Base-by-base conservation (phyloP, 768 basidiomycete species). In the Amanita polypyramis region DNA sequence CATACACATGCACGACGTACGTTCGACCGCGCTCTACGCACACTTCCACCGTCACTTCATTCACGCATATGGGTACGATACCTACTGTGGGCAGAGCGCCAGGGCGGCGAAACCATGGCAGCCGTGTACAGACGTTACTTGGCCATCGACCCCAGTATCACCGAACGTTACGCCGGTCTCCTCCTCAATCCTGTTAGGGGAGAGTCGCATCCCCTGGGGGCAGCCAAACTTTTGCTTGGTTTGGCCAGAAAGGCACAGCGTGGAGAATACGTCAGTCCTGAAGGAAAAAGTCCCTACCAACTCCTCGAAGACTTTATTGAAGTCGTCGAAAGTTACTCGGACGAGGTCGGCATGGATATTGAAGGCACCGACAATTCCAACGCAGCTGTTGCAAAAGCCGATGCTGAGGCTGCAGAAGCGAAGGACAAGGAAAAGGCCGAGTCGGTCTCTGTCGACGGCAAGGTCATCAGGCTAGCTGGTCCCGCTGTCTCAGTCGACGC, bases 271-370 rank as follows among this genome's bases (percentile, higher is more conserved):
- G 70, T 69, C 11, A 91, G 89, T 50, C 82, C 89, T 0, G 93
- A 97, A 61, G 88, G 87, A 42, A 97, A 97, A 67, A 94, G 92
- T 51, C 85, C 95, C 1, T 97, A 96, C 59, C 93, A 97, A 58
- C 73, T 98, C 3, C 78, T 99, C 17, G 81, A 82, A 45, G 90
- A 96, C 53, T 98, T 87, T 74, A 76, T 98, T 37, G 88, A 95
- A 30, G 79, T 96, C 3, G 87, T 89, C 30, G 95, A 97, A 62
- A 76, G 80, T 51, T 85, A 82, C 57, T 77, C 94, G 0, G 96
- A 98, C 21, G 90, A 95, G 36, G 87, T 98, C 53, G 96, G 96
- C 0, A 64, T 98, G 60, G 85, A 85, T 51, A 77, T 86, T 11
- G 79, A 88, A 27, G 86, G 86, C 38, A 87, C 84, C 0, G 58